phyloP scores from a whole-genome alignment of 805 yeast genomes.

The Cyberlindnera amylophila region DNA sequence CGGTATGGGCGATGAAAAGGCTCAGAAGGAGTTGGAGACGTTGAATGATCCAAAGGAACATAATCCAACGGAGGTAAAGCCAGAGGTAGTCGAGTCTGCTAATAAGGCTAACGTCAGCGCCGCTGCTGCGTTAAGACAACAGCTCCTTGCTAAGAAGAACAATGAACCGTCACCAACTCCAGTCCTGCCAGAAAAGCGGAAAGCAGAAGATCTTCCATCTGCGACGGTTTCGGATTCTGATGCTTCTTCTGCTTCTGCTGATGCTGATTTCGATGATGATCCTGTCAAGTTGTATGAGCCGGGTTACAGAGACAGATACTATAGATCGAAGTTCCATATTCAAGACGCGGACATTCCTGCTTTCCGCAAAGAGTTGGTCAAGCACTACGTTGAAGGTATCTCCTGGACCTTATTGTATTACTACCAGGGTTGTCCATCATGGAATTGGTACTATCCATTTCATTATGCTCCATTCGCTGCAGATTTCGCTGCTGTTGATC shows the following conservation, averaged over 20 bases:
- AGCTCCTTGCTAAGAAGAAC: constrained; percentile 28
- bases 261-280: constrained; percentile 40
- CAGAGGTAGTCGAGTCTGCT: constrained; percentile 28
- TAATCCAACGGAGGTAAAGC: constrained; percentile 9
- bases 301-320: constrained; percentile 83
- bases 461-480: constrained; percentile 98
- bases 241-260: constrained; percentile 17
- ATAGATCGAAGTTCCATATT: constrained; percentile 66
- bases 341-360: constrained; percentile 48
- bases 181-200: constrained; percentile 22
- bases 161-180: constrained; percentile 8
- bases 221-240: constrained; percentile 12
- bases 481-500: constrained; percentile 61
- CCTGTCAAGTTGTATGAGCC: constrained; percentile 75
- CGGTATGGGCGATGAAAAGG: constrained; percentile 26
- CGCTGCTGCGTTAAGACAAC: constrained; percentile 41
- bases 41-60: constrained; percentile 11
- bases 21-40: constrained; percentile 28
- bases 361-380: constrained; percentile 56
- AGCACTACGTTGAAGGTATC: constrained; percentile 85
- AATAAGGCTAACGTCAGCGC: constrained; percentile 40
- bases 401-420: constrained; percentile 95
- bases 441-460: constrained; percentile 97
- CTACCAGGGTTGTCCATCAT: constrained; percentile 96
- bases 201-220: constrained; percentile 13